Base-by-base conservation (phyloP, 345 rosid genomes). In the Angophora floribunda region DNA sequence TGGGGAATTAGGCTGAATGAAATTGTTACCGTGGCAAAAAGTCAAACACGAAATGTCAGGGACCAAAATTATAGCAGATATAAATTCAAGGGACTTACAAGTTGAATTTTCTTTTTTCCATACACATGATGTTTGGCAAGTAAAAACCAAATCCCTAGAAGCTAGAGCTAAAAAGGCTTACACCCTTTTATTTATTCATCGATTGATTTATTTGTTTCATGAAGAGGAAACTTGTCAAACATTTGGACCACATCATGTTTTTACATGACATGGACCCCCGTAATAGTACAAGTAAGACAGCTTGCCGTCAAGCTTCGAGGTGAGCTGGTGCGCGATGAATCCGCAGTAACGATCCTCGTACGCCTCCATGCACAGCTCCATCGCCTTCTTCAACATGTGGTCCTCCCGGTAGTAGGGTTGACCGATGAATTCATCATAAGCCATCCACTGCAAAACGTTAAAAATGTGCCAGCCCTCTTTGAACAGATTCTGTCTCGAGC, bases 251-350 rank as follows among this genome's bases (percentile, higher is more conserved):
- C 28, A 61, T 49, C 41, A 19, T 13, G 36, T 87, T 53, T 36
- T 53, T 49, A 36, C 86, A 52, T 26, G 61, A 26, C 75, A 41
- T 26, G 85, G 67, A 53, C 67, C 75, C 17, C 49, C 86, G 80
- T 78, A 75, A 28, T 91, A 90, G 41, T 93, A 92, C 67, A 94
- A 88, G 89, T 87, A 89, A 0, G 96, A 90, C 36, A 88, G 82
- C 61, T 90, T 90, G n/a, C 93, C 94, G 85, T 93, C 94, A 22
- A 94, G 89, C 88, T 92, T 93, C n/a, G 95, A 94, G 87, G 87
- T 87, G 88, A 94, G 61, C 36, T 88, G 92, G 84, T 87, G 91
- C 22, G 94, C 90, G 47, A 80, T 80, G 89, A 95, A 94, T 15
- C 97, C 95, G 19, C 79, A 32, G 87, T 91, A 90, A 22, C 87